Evolutionary conservation across 1,284 basidiomycete genomes (phyloP).

Genomic region (Austroboletus novae-zelandiae): DNA sequence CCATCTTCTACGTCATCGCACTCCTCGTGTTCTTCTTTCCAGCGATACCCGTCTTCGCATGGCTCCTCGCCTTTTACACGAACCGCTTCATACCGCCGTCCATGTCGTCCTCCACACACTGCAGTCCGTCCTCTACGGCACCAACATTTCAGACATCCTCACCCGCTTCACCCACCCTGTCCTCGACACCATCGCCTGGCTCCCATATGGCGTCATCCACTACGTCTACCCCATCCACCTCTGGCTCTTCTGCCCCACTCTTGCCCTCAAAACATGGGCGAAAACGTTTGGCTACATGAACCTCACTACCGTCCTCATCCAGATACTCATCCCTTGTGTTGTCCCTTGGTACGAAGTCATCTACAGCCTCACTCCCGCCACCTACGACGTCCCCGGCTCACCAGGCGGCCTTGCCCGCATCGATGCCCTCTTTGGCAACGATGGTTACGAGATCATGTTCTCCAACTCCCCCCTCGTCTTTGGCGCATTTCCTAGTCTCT

Average conservation of each 20-base stretch:
- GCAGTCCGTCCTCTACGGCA: slow-evolving; percentile 93
- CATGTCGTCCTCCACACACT: slow-evolving; percentile 94
- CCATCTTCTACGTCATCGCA: slow-evolving; percentile 65
- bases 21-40: slow-evolving; percentile 88
- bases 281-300: slow-evolving; percentile 94
- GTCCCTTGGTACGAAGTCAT: slow-evolving; percentile 99
- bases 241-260: slow-evolving; percentile 80
- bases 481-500: slow-evolving; percentile 95
- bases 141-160: slow-evolving; percentile 95
- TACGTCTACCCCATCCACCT: slow-evolving; percentile 84
- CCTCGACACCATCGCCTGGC: slow-evolving; percentile 92
- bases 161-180: slow-evolving; percentile 91
- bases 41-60: slow-evolving; percentile 83
- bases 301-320: slow-evolving; percentile 83
- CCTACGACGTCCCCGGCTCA: slow-evolving; percentile 90
- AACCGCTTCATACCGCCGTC: slow-evolving; percentile 84
- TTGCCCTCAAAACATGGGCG: slow-evolving; percentile 83
- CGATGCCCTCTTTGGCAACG: slow-evolving; percentile 79
- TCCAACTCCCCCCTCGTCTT: slow-evolving; percentile 84
- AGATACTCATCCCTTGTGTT: slow-evolving; percentile 90
- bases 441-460: slow-evolving; percentile 84
- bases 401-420: too few relatives aligned
- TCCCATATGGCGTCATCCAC: slow-evolving; percentile 94
- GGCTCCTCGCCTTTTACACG: slow-evolving; percentile 84
- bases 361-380: slow-evolving; percentile 92